phyloP scores from a whole-genome alignment of 495 filamentous ascomycete species.

The Emericellopsis terricola region DNA sequence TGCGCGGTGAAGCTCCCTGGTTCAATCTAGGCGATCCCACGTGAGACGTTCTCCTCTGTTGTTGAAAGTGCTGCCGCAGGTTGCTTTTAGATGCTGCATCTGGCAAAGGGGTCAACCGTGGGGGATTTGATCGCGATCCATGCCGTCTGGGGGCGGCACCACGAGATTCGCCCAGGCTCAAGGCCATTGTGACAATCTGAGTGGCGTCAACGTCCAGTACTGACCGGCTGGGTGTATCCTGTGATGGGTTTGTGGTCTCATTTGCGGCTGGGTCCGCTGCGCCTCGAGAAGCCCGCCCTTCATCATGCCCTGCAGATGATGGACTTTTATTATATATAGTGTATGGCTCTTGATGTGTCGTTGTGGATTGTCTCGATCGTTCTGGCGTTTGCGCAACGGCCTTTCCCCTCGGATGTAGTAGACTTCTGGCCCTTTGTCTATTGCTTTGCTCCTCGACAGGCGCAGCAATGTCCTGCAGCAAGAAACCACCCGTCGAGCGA shows the following conservation, averaged over 20 bases:
- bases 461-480: conserved; percentile 21
- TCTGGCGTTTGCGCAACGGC: not conserved
- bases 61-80: conserved; percentile 45
- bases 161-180: conserved; percentile 75
- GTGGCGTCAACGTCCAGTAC: conserved; percentile 47
- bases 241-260: too few species aligned
- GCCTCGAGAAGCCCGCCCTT: not conserved
- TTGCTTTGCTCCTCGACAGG: conserved; percentile 5
- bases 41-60: conserved; percentile 39
- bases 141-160: conserved; percentile 39
- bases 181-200: conserved; percentile 77
- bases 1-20: not conserved
- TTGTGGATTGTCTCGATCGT: not conserved
- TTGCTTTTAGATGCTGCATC: conserved; percentile 25
- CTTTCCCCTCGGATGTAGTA: not conserved
- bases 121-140: conserved; percentile 26
- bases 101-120: conserved; percentile 22
- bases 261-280: too few species aligned
- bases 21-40: conserved; percentile 34
- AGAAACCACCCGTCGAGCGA: conserved; percentile 24
- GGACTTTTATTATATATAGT: too few species aligned
- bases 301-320: not conserved
- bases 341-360: not conserved
- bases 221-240: too few species aligned
- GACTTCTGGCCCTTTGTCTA: not conserved